These are phyloP conservation scores for Apocynum venetum DNA, from an alignment of 257 asterid genomes.

Conservation along the genomic window DNA sequence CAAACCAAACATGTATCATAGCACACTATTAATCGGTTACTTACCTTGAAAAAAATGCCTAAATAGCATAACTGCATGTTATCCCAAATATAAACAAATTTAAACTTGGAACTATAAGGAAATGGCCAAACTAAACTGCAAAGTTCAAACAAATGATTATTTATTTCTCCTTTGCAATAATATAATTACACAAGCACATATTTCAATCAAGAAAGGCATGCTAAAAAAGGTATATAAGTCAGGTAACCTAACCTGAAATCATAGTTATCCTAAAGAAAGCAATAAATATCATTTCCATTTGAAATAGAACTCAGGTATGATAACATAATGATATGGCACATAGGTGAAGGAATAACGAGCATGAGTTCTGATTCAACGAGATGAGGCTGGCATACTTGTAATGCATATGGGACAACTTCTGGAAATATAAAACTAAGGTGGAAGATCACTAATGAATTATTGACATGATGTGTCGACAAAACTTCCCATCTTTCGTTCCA, in stretches of 20 bases:
- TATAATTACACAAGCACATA: neutral
- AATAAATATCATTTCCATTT: neutral
- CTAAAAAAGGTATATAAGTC: neutral
- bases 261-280: neutral
- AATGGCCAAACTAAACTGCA: neutral
- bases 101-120: neutral
- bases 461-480: neutral
- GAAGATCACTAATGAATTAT: neutral
- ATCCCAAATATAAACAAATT: neutral
- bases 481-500: neutral
- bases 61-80: neutral
- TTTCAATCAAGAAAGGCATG: neutral
- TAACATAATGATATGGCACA: neutral
- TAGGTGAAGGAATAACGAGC: neutral
- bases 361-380: neutral
- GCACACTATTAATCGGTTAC: neutral
- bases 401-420: neutral
- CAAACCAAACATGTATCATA: neutral
- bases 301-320: too few species aligned
- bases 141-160: neutral
- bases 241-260: neutral
- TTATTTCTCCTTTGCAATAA: neutral
- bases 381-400: neutral
- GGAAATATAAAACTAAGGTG: neutral
- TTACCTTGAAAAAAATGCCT: neutral